Conservation (phyloP, 805 yeast genomes). For the Kuraishia ogatae region DNA sequence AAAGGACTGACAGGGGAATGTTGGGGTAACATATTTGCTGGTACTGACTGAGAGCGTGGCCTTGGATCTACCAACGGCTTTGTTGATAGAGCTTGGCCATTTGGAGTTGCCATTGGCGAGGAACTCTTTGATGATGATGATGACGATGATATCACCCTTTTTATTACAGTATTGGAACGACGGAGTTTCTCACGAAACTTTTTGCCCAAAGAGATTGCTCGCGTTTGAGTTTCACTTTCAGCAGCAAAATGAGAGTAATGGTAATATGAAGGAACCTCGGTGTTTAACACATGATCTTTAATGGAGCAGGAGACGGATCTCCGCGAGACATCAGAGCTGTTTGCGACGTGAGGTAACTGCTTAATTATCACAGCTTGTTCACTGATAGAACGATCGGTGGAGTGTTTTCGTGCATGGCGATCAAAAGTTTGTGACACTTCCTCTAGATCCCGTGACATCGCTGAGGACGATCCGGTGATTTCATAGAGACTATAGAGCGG, state of each 20-base stretch:
- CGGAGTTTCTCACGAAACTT: neutral
- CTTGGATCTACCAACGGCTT: neutral
- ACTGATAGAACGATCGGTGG: neutral
- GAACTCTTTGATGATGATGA: neutral
- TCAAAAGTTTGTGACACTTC: neutral
- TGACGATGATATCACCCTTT: neutral
- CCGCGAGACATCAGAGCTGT: neutral
- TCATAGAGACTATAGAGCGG: neutral
- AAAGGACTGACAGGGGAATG: neutral
- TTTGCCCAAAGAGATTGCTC: neutral
- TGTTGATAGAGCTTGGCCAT: neutral
- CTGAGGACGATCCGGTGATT: neutral
- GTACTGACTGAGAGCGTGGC: neutral
- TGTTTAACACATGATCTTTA: neutral
- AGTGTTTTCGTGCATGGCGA: neutral
- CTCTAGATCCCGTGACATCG: neutral
- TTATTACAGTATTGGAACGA: neutral
- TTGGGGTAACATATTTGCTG: neutral
- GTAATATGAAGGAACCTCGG: neutral
- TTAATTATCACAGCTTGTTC: neutral
- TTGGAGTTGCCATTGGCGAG: neutral
- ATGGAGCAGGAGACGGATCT: neutral
- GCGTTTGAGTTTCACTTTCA: neutral
- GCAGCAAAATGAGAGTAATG: neutral
- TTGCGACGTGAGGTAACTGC: neutral